Percentiles rank a stretch among this genome's conserved stretches.
Evolutionary conservation across 495 filamentous ascomycete genomes (phyloP).

Genomic region (Xylaria bambusicola): DNA sequence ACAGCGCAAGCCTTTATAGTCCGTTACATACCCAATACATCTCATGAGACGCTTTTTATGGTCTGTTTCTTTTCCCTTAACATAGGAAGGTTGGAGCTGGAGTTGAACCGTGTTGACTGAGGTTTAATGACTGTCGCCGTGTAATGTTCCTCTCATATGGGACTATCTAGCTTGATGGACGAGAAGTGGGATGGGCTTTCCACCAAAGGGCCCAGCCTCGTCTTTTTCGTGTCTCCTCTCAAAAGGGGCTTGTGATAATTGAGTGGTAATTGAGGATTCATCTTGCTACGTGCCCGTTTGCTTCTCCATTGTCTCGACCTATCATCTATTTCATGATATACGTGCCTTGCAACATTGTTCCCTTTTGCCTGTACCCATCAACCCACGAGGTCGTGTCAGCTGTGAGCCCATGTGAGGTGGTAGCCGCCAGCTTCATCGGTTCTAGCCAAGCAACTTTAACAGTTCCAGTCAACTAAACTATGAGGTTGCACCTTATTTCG

Average conservation of each 20-base stretch:
- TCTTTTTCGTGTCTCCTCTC: slow-evolving; percentile 4
- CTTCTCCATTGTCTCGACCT: neutral
- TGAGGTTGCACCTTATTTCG: too few species aligned
- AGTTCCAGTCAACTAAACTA: too few species aligned
- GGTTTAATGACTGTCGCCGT: slow-evolving; percentile 12
- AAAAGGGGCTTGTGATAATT: slow-evolving; percentile 6
- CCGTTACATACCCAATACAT: slow-evolving; percentile 27
- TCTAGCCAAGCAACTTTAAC: too few species aligned
- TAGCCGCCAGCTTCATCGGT: too few species aligned
- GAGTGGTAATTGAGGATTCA: slow-evolving; percentile 8
- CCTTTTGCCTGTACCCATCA: too few species aligned
- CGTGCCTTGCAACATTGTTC: too few species aligned
- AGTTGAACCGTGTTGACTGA: slow-evolving; percentile 11
- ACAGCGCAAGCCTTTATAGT: slow-evolving; percentile 23
- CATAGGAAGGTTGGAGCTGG: slow-evolving; percentile 9
- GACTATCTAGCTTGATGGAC: neutral
- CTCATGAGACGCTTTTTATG: slow-evolving; percentile 28
- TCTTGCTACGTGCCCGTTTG: neutral
- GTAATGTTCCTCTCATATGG: neutral
- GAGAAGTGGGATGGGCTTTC: neutral
- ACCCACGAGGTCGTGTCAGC: too few species aligned
- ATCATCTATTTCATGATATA: too few species aligned
- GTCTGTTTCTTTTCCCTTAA: slow-evolving; percentile 20
- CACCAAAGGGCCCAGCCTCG: neutral
- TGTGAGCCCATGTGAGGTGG: too few species aligned